Conservation (phyloP, 2,329 filamentous ascomycete genomes). For the Ceratocystis albifundus region DNA sequence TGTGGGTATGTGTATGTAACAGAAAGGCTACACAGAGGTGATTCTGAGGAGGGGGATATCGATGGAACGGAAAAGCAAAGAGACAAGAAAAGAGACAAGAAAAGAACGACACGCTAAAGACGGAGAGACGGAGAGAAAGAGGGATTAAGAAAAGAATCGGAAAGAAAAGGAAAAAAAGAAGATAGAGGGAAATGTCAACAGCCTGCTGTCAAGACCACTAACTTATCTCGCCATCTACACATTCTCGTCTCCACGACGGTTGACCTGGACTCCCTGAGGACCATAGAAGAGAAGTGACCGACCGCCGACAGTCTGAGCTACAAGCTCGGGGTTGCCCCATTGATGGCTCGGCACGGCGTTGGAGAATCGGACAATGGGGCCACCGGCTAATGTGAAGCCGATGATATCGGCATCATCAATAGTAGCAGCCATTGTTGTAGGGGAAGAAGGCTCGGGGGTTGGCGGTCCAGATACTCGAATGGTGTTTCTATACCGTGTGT, state of each 20-base stretch:
- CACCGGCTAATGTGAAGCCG: conserved; percentile 37
- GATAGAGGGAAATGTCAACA: neutral
- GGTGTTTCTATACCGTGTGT: conserved; percentile 28
- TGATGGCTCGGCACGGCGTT: conserved; percentile 27
- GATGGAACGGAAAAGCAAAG: neutral
- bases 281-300: conserved; percentile 20
- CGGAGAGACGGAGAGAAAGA: neutral
- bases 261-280: conserved; percentile 10
- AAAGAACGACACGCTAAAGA: neutral
- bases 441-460: conserved; percentile 19
- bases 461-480: conserved; percentile 21
- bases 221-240: conserved; percentile 11
- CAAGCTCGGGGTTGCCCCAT: conserved; percentile 23
- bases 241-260: conserved; percentile 16
- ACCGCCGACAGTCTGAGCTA: conserved; percentile 19
- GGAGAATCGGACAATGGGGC: conserved; percentile 37
- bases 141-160: neutral
- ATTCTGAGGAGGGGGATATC: conserved; percentile 9
- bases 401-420: conserved; percentile 29
- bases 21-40: neutral
- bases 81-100: neutral
- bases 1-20: conserved; percentile 2
- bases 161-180: conserved; percentile 8
- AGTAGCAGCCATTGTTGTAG: conserved; percentile 9
- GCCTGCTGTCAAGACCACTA: neutral